Percentiles rank a stretch among this genome's conserved stretches.
phyloP scores from a whole-genome alignment of 148 eudicot species.

The Gaultheria prostrata region DNA sequence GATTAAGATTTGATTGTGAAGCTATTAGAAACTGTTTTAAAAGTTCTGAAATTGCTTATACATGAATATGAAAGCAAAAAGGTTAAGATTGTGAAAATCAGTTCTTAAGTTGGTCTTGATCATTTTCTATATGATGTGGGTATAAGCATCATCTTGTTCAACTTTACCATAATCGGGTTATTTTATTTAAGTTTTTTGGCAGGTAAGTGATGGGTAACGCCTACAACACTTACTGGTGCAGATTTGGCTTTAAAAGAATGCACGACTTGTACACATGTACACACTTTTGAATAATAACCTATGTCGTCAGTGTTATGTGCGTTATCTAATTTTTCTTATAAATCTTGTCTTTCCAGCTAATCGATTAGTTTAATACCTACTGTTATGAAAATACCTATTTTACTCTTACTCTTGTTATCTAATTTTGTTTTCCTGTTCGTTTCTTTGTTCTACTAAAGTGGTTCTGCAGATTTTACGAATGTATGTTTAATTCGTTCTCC shows the following conservation, averaged over 20 bases:
- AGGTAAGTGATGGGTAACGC: not conserved
- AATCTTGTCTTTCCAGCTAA: not conserved
- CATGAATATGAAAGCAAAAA: not conserved
- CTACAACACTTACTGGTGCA: not conserved
- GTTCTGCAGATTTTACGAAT: not conserved
- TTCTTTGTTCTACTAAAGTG: not conserved
- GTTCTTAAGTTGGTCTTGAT: not conserved
- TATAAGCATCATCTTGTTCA: not conserved
- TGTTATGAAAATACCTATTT: not conserved
- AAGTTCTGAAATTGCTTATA: not conserved
- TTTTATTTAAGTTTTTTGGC: not conserved
- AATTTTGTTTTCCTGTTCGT: not conserved
- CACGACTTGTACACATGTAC: not conserved
- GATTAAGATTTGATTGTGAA: not conserved
- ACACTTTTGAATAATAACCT: not conserved
- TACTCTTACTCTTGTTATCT: not conserved
- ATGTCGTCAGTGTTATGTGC: not conserved
- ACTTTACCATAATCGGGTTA: not conserved
- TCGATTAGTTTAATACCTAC: not conserved
- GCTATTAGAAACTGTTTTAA: not conserved
- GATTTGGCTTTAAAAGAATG: not conserved
- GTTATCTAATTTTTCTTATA: no score
- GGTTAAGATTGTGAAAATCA: not conserved
- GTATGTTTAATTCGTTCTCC: not conserved
- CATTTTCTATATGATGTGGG: no score